Percentiles rank a stretch among this genome's conserved stretches.
phyloP scores from a whole-genome alignment of 2,329 filamentous ascomycete genomes.

The Thielaviopsis musarum region DNA sequence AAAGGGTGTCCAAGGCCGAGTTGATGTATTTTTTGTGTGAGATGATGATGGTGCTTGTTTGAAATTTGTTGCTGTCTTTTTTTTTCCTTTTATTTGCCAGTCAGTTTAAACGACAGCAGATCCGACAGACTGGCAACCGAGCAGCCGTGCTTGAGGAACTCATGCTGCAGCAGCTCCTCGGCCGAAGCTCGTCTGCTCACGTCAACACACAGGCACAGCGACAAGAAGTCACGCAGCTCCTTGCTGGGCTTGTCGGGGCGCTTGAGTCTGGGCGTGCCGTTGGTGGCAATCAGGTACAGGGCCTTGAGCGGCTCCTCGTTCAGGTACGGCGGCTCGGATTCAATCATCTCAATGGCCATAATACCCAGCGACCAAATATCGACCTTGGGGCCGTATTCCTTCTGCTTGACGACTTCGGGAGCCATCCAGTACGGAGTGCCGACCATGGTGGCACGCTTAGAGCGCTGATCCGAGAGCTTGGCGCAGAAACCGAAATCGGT shows the following conservation, averaged over 20 bases:
- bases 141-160: conserved; percentile 89
- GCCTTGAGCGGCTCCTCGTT: conserved; percentile 97
- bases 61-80: not conserved
- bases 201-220: conserved; percentile 90
- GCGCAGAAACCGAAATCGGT: conserved; percentile 99
- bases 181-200: conserved; percentile 89
- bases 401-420: conserved; percentile 96
- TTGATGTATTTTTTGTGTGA: not conserved
- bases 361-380: conserved; percentile 98
- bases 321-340: conserved; percentile 91
- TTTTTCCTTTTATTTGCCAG: conserved; percentile 34
- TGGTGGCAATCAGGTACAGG: conserved; percentile 92
- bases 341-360: conserved; percentile 99
- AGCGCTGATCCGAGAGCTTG: conserved; percentile 92
- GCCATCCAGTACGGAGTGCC: conserved; percentile 99
- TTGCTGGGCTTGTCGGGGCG: conserved; percentile 96
- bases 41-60: not conserved
- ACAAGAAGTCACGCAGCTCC: conserved; percentile 93
- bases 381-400: conserved; percentile 95
- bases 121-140: conserved; percentile 68
- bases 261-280: conserved; percentile 91
- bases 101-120: conserved; percentile 72
- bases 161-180: conserved; percentile 74
- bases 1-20: not conserved
- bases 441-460: conserved; percentile 96